Percentiles rank a stretch among this genome's conserved stretches.
phyloP scores from a whole-genome alignment of 495 filamentous ascomycete genomes.

The Daldinia vernicosa region DNA sequence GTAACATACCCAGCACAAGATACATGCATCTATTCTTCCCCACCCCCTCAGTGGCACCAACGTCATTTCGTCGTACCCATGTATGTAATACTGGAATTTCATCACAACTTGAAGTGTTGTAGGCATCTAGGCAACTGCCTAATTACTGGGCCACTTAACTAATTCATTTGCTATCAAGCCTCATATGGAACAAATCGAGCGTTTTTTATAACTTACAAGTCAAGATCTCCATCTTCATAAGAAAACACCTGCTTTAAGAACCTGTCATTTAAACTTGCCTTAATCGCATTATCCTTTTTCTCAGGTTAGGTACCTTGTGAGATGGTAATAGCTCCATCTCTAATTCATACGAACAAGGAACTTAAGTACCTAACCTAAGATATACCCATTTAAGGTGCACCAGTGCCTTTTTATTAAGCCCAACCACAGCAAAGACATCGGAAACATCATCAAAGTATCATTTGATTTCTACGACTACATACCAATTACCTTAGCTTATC shows the following conservation, averaged over 20 bases:
- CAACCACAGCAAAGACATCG: not conserved
- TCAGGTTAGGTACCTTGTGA: not conserved
- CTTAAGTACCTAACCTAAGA: too few relatives aligned
- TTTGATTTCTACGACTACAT: not conserved
- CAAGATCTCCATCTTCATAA: not conserved
- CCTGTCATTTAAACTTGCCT: not conserved
- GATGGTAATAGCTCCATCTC: not conserved
- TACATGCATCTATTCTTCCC: too few relatives aligned
- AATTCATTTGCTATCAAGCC: not conserved
- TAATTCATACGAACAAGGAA: not conserved
- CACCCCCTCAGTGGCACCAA: conserved; percentile 1
- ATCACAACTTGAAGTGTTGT: not conserved
- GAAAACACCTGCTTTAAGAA: not conserved
- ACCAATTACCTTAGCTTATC: conserved; percentile 5
- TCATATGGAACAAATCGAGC: not conserved
- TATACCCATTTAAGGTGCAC: not conserved
- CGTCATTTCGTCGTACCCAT: too few relatives aligned
- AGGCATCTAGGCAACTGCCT: conserved; percentile 1
- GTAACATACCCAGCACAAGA: too few relatives aligned
- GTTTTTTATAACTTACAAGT: not conserved
- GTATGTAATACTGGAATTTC: not conserved
- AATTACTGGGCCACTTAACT: not conserved
- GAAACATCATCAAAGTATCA: not conserved
- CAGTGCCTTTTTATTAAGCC: not conserved
- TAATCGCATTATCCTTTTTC: conserved; percentile 1